Conservation (phyloP, 371 early-diverging fungal species). For the Umbelopsis sp. region DNA sequence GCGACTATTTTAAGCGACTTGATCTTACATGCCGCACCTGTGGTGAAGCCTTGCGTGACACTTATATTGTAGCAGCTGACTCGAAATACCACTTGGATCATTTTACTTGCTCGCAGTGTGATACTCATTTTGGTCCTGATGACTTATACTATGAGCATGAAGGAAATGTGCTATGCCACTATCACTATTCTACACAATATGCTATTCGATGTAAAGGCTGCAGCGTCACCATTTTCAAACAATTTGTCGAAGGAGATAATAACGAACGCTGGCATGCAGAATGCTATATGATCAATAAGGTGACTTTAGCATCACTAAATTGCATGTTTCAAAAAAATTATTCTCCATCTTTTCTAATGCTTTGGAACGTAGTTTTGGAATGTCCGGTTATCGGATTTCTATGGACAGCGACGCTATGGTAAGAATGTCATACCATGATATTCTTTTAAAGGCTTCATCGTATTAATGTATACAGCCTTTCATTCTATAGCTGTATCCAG, state of each 20-base stretch:
- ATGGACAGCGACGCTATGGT: slow-evolving; percentile 17
- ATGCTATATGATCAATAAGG: slow-evolving; percentile 94
- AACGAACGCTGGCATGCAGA: slow-evolving; percentile 93
- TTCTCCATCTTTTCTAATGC: neutral
- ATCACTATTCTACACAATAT: slow-evolving; percentile 84
- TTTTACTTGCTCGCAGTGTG: slow-evolving; percentile 62
- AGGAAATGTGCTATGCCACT: slow-evolving; percentile 85
- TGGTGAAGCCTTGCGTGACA: slow-evolving; percentile 53
- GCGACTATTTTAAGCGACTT: slow-evolving; percentile 61
- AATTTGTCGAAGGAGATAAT: slow-evolving; percentile 72
- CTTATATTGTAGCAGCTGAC: slow-evolving; percentile 35
- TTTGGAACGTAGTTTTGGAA: slow-evolving; percentile 65
- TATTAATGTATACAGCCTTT: neutral
- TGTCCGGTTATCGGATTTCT: slow-evolving; percentile 58
- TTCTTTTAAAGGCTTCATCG: neutral
- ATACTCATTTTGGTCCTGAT: slow-evolving; percentile 81
- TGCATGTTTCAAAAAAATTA: neutral
- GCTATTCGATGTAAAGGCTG: slow-evolving; percentile 91
- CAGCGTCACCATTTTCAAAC: slow-evolving; percentile 81
- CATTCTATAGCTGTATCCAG: neutral
- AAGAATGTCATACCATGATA: neutral
- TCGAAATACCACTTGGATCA: slow-evolving; percentile 64
- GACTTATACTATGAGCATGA: slow-evolving; percentile 91
- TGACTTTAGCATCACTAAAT: slow-evolving; percentile 21
- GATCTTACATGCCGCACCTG: slow-evolving; percentile 65